A percentile compares a stretch with the other conserved stretches of the same genome.
These are phyloP conservation scores for Phoma sp. DNA, from an alignment of 2,329 filamentous ascomycete species.

Conservation along the genomic window DNA sequence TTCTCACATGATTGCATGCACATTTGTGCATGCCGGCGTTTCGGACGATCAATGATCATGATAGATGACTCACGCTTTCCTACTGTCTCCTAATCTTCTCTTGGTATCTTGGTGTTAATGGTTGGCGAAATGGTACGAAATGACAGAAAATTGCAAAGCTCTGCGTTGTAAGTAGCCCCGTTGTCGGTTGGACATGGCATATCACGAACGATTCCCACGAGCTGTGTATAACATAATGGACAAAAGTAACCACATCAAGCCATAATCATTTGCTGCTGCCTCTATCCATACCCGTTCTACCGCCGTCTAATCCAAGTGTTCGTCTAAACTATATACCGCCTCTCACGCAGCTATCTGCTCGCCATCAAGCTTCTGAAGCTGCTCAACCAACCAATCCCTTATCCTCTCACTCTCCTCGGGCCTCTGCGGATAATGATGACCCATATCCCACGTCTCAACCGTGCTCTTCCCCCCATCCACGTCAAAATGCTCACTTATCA, in stretches of 20 bases:
- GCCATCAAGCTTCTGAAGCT: slow-evolving; percentile 5
- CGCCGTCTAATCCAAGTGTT: no score
- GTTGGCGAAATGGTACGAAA: slow-evolving; percentile 15
- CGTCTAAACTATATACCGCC: no score
- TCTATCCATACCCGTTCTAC: no score
- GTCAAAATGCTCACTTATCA: slow-evolving; percentile 42
- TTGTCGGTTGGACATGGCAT: slow-evolving; percentile 22
- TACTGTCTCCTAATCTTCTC: slow-evolving; percentile 1
- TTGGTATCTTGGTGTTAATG: slow-evolving; percentile 19
- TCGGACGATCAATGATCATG: slow-evolving; percentile 16
- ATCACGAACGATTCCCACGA: slow-evolving; percentile 23
- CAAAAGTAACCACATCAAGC: slow-evolving; percentile 3
- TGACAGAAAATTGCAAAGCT: slow-evolving; percentile 18
- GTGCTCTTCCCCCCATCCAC: slow-evolving; percentile 32
- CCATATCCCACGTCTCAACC: slow-evolving; percentile 39
- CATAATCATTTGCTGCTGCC: no score
- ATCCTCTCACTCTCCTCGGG: slow-evolving; percentile 42
- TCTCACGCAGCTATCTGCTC: no score
- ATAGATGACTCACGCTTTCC: slow-evolving; percentile 6
- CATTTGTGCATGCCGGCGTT: slow-evolving; percentile 12
- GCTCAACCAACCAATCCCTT: slow-evolving; percentile 33
- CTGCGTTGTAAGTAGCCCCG: slow-evolving; percentile 17
- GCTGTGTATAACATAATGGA: slow-evolving; percentile 26
- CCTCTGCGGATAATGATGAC: slow-evolving; percentile 47
- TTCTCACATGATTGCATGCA: slow-evolving; percentile 9